Evolutionary conservation across 192 early-diverging fungal species (phyloP), one percentile per base, ranked within the genome.

Genomic region (Backusella macrospora): DNA sequence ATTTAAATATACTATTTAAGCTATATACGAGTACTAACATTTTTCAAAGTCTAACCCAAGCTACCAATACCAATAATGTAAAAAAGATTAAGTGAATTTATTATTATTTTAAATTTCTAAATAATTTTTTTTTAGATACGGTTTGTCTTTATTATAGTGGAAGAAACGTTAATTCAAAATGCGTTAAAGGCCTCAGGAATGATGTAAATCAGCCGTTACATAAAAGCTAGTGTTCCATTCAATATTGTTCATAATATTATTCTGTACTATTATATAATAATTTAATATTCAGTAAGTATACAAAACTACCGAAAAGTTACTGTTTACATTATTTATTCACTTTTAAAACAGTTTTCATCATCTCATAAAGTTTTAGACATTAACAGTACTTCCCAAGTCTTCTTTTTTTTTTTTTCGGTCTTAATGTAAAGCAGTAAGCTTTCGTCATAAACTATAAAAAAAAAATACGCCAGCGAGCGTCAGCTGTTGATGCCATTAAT

Each of bases 31-130:
- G 16, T 42, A 37, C 15, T 65, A 43, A 39, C 45, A n/a, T 14
- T 6, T 39, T 37, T 37, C 59, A 21, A 63, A 90, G 89, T 78
- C 84, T 97, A 70, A 97, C 95, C 4, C 94, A 94, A 79, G 95
- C 94, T 43, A 97, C 95, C 1, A 94, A 97, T 79, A 97, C 95
- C 16, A 90, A 90, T 73, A 97, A 96, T 85, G 84, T 87, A 81
- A 80, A 74, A 52, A 43, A 43, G 1, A 67, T 21, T 40, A 52
- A 46, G 3, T 62, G 7, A 2, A 62, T n/a, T 0, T 44, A 7
- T 8, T 34, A 26, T 70, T 65, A 44, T 9, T 49, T 46, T 10
- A 7, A 39, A 2, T 23, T 43, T 63, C 70, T 23, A 76, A 26
- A 12, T 15, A 45, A 21, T 23, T 43, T 42, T 23, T 23, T 23